Base-by-base conservation (phyloP, 163 green algal genomes). In the Scenedesmus sp. region DNA sequence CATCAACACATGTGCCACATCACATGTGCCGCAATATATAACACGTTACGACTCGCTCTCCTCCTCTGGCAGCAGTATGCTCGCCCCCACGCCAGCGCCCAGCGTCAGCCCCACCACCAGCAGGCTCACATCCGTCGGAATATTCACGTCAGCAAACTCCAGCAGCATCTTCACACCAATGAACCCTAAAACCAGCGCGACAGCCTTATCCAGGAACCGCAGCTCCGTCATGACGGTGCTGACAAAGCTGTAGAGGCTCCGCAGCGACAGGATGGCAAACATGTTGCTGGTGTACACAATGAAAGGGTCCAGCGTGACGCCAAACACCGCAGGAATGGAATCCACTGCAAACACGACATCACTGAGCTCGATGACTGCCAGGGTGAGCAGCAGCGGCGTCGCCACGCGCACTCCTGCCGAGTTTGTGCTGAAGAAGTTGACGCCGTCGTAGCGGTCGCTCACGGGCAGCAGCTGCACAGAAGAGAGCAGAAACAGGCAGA, bases 281-380 rank as follows among this genome's bases (percentile, higher is more conserved):
- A 99, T 96, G 96, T 99, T 99, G 85, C 95, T 98, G 0, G 96
- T 97, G 92, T 99, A 99, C 0, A 99, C 96, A 87, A 99, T 98
- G 94, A 99, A 99, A 12, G 97, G 98, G 95, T 99, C 98, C 2
- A 97, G 90, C 13, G 98, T 99, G 52, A 99, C 96, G 59, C 98
- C 98, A 96, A 99, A 99, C 18, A 99, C 97, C n/a, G 98, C 98
- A 2, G 97, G 97, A 20, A 99, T 97, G 4, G 96, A 98, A 93
- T 99, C 97, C 0, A 99, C 97, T 15, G 98, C 98, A 94, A 99
- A 99, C 4, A 99, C 94, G 0, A 99, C 96, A 91, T 99, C 98
- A n/a, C 90, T 96, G 10, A 99, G 92, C 95, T 99, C 98, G 2
- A 99, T 92, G 2, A 99, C 97, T 4, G 97, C 96, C 23, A 99